Percentiles rank a stretch among this genome's conserved stretches.
Evolutionary conservation across 129 eudicot genomes (phyloP).

Genomic region (Escallonia herrerae): DNA sequence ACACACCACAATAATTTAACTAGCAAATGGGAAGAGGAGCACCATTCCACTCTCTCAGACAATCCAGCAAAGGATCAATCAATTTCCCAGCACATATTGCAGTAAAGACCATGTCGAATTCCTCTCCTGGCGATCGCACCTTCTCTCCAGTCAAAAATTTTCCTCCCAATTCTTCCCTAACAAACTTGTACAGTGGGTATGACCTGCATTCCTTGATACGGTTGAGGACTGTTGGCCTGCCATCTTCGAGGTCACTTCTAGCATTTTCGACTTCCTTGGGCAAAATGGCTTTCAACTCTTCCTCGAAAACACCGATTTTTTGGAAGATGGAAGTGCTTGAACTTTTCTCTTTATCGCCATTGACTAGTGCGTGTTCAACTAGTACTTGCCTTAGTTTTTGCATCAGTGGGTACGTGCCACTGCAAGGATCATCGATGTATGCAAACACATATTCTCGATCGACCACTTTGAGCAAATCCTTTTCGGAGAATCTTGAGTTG

Average conservation of each 20-base stretch:
- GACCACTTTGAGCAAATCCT: constrained; percentile 58
- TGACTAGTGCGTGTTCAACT: constrained; percentile 57
- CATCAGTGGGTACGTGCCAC: constrained; percentile 58
- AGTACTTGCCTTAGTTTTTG: constrained; percentile 67
- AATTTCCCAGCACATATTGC: constrained; percentile 58
- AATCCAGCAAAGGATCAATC: constrained; percentile 65
- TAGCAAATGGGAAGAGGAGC: constrained; percentile 57
- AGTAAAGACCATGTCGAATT: constrained; percentile 63
- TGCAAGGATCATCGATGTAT: constrained; percentile 59
- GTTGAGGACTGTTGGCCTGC: constrained; percentile 40
- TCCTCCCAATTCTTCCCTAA: constrained; percentile 48
- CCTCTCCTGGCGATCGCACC: constrained; percentile 64
- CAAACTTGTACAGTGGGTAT: constrained; percentile 56
- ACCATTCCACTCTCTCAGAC: constrained; percentile 66
- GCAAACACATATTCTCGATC: constrained; percentile 60
- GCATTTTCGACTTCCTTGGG: constrained; percentile 65
- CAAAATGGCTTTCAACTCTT: constrained; percentile 41
- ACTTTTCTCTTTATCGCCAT: constrained; percentile 40
- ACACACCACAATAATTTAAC: background rate
- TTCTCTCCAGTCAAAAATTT: constrained; percentile 54
- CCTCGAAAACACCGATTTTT: constrained; percentile 60
- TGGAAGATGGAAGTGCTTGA: constrained; percentile 51
- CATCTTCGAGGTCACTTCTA: constrained; percentile 35
- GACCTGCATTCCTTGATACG: constrained; percentile 65
- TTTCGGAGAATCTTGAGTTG: constrained; percentile 60